Base-by-base conservation (phyloP, 139 green algal species). In the Picochlorum sp. region DNA sequence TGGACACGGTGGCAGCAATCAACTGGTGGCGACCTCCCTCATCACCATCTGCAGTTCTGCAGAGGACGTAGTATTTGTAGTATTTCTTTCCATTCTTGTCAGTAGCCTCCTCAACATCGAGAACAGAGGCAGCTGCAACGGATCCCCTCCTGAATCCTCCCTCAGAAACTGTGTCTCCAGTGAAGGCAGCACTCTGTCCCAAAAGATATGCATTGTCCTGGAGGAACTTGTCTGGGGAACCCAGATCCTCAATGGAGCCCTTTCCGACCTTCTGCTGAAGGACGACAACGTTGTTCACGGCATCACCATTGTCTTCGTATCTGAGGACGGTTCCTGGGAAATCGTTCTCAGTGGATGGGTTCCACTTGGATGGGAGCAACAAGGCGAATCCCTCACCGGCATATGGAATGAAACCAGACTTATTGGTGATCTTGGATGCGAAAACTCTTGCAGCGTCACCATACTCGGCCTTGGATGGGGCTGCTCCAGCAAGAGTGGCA, bases 21-120 rank as follows among this genome's bases (percentile, higher is more conserved):
- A 99, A 79, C 65, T 95, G 83, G 86, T 99, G 93, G 73, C 88
- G 85, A 68, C 94, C 93, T 52, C 93, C 93, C 86, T 98, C 93
- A 71, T 98, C 76, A 49, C 94, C 93, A 66, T 99, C 93, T 57
- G 90, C 89, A 49, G 88, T 83, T 57, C 87, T 81, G 50, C 76
- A 81, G 6, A 96, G 77, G 10, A 96, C 66, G 50, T 91, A 74
- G 69, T 86, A 92, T 72, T 85, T 91, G 89, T 98, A 99, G 88
- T 96, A 98, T 49, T 80, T 85, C 83, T 93, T 95, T 77, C 94
- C 94, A 76, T 95, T 94, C 72, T 92, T 92, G 75, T 95, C 86
- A 24, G 75, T 90, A n/a, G 68, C 72, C 44, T 79, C 72, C 41
- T 69, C 54, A n/a, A 88, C 75, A 61, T 90, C 88, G 62, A 99